Conservation (phyloP, 108 stramenopile genomes). For the Stephanodiscus triporus region DNA sequence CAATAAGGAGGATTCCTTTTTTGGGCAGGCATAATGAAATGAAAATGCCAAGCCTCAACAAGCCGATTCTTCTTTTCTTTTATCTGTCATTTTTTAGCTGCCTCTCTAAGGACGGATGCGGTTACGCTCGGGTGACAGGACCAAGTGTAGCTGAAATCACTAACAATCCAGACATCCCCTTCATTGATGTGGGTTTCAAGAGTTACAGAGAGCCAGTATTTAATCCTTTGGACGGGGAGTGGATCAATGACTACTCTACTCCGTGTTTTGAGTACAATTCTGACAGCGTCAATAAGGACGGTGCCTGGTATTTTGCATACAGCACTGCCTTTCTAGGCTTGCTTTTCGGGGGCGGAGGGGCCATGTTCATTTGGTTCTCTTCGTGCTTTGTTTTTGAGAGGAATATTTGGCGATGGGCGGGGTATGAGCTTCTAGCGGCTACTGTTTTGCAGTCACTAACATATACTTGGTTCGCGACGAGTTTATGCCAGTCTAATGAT, state of each 20-base stretch:
- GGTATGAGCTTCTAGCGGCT: constrained; percentile 62
- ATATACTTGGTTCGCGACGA: constrained; percentile 67
- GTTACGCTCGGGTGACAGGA: constrained; percentile 43
- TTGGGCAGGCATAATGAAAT: too few species aligned
- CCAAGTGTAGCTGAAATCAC: constrained; percentile 48
- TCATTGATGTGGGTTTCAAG: constrained; percentile 65
- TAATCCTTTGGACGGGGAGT: constrained; percentile 34
- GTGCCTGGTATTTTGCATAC: constrained; percentile 57
- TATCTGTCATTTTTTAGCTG: constrained; percentile 1
- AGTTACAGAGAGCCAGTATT: constrained; percentile 56
- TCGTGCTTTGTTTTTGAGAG: constrained; percentile 62
- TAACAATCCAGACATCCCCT: constrained; percentile 45
- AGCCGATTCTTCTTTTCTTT: neutral
- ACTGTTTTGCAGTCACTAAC: constrained; percentile 52
- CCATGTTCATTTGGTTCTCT: constrained; percentile 70
- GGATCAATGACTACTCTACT: constrained; percentile 31
- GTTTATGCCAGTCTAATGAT: constrained; percentile 49
- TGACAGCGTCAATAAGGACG: constrained; percentile 56
- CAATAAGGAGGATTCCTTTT: neutral
- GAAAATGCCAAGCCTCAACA: neutral
- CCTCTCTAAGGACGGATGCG: constrained; percentile 42
- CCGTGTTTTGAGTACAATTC: constrained; percentile 51
- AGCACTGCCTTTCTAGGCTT: constrained; percentile 58
- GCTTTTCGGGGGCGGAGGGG: constrained; percentile 70
- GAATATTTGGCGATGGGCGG: constrained; percentile 70